Evolutionary conservation across 768 basidiomycete genomes (phyloP).

Genomic region (Pulveroboletus sp.): DNA sequence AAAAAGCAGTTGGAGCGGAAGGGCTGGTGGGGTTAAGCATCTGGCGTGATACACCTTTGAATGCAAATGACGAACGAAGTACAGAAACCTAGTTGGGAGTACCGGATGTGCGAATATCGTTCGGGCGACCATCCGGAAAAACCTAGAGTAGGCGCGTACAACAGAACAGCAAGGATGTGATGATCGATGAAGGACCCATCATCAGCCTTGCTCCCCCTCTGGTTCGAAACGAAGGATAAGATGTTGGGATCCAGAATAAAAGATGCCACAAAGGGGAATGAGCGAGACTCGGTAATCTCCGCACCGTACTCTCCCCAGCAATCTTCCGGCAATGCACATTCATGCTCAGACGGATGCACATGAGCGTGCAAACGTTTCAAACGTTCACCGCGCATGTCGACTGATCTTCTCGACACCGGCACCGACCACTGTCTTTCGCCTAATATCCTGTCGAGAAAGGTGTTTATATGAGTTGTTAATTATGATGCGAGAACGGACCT

Average conservation of each 20-base stretch:
- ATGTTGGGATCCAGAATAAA: background rate
- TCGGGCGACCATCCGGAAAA: too few species aligned
- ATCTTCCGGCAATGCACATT: background rate
- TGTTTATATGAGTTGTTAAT: constrained; percentile 1
- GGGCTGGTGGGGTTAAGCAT: background rate
- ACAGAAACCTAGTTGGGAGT: background rate
- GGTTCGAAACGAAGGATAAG: background rate
- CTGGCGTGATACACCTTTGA: background rate
- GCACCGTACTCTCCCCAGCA: constrained; percentile 4
- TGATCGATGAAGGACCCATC: background rate
- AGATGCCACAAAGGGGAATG: constrained; percentile 11
- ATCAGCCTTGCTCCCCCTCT: background rate
- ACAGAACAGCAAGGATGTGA: background rate
- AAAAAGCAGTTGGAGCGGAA: background rate
- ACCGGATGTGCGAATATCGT: too few species aligned
- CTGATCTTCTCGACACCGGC: constrained; percentile 37
- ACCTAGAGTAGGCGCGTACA: background rate
- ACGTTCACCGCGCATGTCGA: constrained; percentile 26
- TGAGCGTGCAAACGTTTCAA: constrained; percentile 5
- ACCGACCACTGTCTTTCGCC: constrained; percentile 31
- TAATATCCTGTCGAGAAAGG: constrained; percentile 16
- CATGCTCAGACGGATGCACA: background rate
- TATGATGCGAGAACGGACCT: constrained; percentile 13
- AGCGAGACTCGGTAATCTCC: constrained; percentile 4
- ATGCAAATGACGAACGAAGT: background rate